These are phyloP conservation scores for Dendrobium chrysotoxum DNA, from an alignment of 106 monocot species.

Conservation along the genomic window DNA sequence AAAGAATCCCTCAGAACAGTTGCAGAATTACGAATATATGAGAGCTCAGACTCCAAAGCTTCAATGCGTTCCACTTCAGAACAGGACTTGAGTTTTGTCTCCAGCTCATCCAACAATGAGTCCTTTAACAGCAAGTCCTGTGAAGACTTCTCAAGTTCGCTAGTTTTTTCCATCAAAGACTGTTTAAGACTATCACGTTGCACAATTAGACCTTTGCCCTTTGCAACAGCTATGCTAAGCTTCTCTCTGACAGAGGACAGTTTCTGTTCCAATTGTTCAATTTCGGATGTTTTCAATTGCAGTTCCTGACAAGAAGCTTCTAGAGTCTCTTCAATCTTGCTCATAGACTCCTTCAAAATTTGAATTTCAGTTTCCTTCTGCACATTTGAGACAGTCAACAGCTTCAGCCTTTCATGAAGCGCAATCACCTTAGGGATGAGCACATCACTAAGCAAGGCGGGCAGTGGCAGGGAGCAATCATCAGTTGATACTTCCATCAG, in stretches of 20 bases:
- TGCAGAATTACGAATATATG: slow-evolving; percentile 90
- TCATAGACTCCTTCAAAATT: slow-evolving; percentile 41
- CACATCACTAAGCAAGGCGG: slow-evolving; percentile 36
- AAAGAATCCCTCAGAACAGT: slow-evolving; percentile 94
- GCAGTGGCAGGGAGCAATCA: slow-evolving; percentile 42
- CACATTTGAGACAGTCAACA: slow-evolving; percentile 26
- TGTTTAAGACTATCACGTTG: slow-evolving; percentile 90
- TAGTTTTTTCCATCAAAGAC: slow-evolving; percentile 56
- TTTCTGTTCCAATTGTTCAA: slow-evolving; percentile 82
- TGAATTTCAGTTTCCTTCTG: slow-evolving; percentile 58
- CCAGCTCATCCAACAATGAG: slow-evolving; percentile 42
- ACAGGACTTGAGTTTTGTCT: slow-evolving; percentile 76
- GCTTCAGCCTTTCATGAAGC: slow-evolving; percentile 39
- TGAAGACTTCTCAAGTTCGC: slow-evolving; percentile 71
- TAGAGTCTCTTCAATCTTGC: slow-evolving; percentile 48
- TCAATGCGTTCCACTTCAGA: slow-evolving; percentile 81
- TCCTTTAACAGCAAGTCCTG: slow-evolving; percentile 65
- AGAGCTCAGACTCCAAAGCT: slow-evolving; percentile 96
- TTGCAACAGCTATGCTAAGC: slow-evolving; percentile 91
- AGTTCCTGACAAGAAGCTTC: slow-evolving; percentile 39
- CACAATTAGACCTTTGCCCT: slow-evolving; percentile 89
- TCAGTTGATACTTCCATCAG: slow-evolving; percentile 27
- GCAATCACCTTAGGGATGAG: slow-evolving; percentile 49
- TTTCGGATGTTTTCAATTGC: slow-evolving; percentile 53
- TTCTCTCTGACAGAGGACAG: slow-evolving; percentile 88